Percentiles rank a stretch among this genome's conserved stretches.
Evolutionary conservation across 345 rosid genomes (phyloP).

Genomic region (Fremontodendron californicum): DNA sequence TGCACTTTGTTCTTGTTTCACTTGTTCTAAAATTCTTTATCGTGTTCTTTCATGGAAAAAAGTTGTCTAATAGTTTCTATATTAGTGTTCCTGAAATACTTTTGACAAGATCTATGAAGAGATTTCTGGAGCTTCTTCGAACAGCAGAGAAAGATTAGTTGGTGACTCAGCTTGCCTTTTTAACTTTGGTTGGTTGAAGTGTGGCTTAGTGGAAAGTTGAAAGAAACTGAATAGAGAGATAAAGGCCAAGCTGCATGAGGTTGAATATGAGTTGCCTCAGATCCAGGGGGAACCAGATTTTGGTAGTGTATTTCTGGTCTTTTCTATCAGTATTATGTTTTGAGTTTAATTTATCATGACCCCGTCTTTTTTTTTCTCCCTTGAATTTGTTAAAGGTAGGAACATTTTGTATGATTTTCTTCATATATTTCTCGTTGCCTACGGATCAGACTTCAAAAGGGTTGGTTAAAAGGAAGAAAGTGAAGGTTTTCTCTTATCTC

Average conservation of each 20-base stretch:
- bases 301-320: constrained; percentile 16
- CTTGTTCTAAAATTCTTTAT: not conserved
- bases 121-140: not conserved
- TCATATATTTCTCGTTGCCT: constrained; percentile 4
- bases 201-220: constrained; percentile 17
- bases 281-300: constrained; percentile 42
- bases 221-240: constrained; percentile 30
- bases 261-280: constrained; percentile 40
- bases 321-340: constrained; percentile 26
- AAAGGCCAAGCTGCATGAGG: constrained; percentile 31
- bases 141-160: not conserved
- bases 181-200: constrained; percentile 29
- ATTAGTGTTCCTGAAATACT: not conserved
- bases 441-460: constrained; percentile 11
- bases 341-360: constrained; percentile 17
- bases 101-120: not conserved
- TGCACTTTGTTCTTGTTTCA: not conserved
- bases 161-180: constrained; percentile 7
- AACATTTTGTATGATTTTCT: not conserved
- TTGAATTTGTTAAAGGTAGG: not conserved
- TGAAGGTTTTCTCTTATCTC: not conserved
- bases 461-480: constrained; percentile 2
- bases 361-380: constrained; percentile 6
- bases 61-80: not conserved
- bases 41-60: not conserved